Evolutionary conservation across 805 yeast genomes (phyloP), one percentile per base, ranked within the genome.

Genomic region (Huiozyma naganishii): DNA sequence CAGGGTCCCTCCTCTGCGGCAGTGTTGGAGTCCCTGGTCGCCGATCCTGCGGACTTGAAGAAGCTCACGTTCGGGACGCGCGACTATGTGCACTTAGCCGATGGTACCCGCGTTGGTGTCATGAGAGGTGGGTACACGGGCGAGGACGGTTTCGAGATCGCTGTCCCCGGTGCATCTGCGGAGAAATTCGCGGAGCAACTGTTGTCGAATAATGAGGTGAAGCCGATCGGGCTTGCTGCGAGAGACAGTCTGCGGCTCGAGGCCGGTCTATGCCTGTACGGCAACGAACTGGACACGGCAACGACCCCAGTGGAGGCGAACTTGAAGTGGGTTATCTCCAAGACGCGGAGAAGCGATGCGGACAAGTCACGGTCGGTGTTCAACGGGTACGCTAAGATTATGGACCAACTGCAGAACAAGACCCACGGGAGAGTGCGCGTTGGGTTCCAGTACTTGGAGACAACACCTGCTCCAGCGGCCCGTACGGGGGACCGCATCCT

Each of bases 231-330:
- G 5, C 76, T 92, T 41, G 98, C 97, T n/a, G 97, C 98, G 2
- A 80, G 98, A 64, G 98, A 92, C 63, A 85, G 97, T 8, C 71
- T 92, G 52, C 77, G 98, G 58, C 69, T 92, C 42, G 98, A 92
- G 68, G 98, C 98, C 5, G 98, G 98, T 30, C 85, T 92, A 96
- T 92, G 98, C 65, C 72, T 92, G 44, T 92, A 92, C 57, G 98
- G 98, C 2, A 83, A 88, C 61, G 98, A 92, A 64, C 72, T 92
- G 55, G 76, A 74, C 48, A 95, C 87, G 53, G 62, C 67, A 9
- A 78, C 76, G 29, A 82, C 95, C 2, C 98, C 98, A 8, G 77
- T 90, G 4, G 94, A 88, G 53, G 94, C 92, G 0, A 78, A 92
- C 0, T 73, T 92, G 51, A 73, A 88, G 41, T 92, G 98, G 98